Conservation (phyloP, 257 asterid species). For the Solanum chiquidenum region DNA sequence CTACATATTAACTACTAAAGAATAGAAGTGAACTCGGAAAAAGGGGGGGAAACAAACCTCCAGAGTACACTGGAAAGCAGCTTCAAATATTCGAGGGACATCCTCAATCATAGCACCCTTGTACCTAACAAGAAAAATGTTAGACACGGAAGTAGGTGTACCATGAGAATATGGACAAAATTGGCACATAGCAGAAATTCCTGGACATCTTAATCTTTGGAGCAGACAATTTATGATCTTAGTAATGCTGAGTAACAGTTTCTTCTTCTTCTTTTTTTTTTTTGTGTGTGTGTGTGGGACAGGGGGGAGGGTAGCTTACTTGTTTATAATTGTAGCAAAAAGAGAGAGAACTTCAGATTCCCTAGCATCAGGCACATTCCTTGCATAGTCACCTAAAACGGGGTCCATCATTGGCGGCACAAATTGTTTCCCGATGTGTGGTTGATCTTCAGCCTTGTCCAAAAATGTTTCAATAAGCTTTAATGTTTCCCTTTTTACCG, state of each 20-base stretch:
- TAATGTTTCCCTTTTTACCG: constrained; percentile 92
- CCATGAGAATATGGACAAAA: not conserved
- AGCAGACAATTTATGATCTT: not conserved
- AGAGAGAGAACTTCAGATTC: constrained; percentile 99
- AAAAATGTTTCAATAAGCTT: constrained; percentile 94
- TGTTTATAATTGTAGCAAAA: constrained; percentile 91
- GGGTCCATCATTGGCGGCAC: constrained; percentile 99
- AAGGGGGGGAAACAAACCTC: constrained; percentile 41
- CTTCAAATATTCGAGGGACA: constrained; percentile 92
- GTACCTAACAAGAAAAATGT: constrained; percentile 39
- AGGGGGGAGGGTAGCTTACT: constrained; percentile 25
- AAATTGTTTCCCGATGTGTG: constrained; percentile 82
- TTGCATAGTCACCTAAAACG: constrained; percentile 89
- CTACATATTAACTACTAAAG: not conserved
- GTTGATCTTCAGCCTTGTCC: constrained; percentile 92
- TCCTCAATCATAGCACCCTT: constrained; percentile 88
- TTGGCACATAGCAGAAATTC: not conserved
- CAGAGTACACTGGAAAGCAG: constrained; percentile 92
- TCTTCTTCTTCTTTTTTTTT: too few relatives aligned
- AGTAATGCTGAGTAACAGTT: not conserved
- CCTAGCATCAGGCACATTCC: constrained; percentile 97
- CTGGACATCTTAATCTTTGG: not conserved
- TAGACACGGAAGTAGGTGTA: not conserved
- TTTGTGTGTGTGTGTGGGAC: too few relatives aligned
- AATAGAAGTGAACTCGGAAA: not conserved